Conservation (phyloP, 805 yeast species). For the Torulaspora indica region DNA sequence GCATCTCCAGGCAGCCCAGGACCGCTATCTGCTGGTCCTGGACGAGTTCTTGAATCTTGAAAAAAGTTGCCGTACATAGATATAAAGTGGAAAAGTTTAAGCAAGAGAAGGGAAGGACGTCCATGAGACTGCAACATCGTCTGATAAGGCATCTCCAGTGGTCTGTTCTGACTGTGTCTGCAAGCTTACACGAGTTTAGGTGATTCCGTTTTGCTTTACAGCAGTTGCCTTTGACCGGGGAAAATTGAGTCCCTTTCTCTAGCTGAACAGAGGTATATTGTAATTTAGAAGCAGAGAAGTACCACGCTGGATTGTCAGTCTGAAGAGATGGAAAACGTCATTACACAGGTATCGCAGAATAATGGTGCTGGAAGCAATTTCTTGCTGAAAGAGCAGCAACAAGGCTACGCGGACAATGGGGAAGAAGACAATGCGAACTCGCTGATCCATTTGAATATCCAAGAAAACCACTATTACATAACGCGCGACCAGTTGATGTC, state of each 20-base stretch:
- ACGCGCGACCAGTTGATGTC: conserved; percentile 87
- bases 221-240: background rate
- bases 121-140: background rate
- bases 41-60: background rate
- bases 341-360: conserved; percentile 67
- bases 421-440: conserved; percentile 46
- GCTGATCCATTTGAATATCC: conserved; percentile 67
- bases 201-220: too few species aligned
- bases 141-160: background rate
- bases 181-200: too few species aligned
- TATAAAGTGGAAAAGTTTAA: background rate
- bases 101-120: background rate
- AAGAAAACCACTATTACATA: conserved; percentile 69
- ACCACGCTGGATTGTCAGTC: background rate
- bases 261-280: background rate
- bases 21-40: background rate
- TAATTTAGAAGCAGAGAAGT: background rate
- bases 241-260: background rate
- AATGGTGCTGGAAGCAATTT: conserved; percentile 15
- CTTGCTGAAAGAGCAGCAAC: conserved; percentile 25
- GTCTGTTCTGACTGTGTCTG: background rate
- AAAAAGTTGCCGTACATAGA: background rate
- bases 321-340: conserved; percentile 39
- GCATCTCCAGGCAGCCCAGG: background rate
- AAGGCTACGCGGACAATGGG: conserved; percentile 10